Percentiles rank a stretch among this genome's conserved stretches.
Conservation (phyloP, 1,284 basidiomycete species). For the Marasmius sp. region DNA sequence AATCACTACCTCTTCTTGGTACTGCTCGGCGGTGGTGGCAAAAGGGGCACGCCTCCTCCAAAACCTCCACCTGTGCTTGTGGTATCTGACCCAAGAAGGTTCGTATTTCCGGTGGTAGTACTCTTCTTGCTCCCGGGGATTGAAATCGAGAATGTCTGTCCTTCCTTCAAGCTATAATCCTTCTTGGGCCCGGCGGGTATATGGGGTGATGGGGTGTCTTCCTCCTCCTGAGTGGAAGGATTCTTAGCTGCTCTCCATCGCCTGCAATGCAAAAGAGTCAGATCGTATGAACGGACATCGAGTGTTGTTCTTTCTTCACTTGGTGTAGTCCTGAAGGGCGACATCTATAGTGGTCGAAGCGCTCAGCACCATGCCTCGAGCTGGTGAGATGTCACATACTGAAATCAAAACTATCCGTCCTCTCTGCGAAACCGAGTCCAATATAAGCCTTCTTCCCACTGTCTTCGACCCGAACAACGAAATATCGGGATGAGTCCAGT, state of each 20-base stretch:
- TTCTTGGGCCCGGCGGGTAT: constrained; percentile 81
- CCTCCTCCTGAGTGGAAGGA: constrained; percentile 36
- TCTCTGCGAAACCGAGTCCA: constrained; percentile 91
- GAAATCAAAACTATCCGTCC: constrained; percentile 93
- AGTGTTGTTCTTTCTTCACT: constrained; percentile 47
- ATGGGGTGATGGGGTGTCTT: constrained; percentile 50
- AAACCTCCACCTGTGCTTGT: constrained; percentile 20
- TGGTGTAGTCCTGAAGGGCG: constrained; percentile 93
- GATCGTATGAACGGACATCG: constrained; percentile 11
- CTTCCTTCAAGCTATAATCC: constrained; percentile 95
- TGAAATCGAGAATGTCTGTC: constrained; percentile 91
- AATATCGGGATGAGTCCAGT: constrained; percentile 94
- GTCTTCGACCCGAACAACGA: constrained; percentile 91
- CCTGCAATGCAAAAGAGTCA: constrained; percentile 33
- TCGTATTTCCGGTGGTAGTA: constrained; percentile 24
- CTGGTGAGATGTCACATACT: constrained; percentile 48
- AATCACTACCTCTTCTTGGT: not conserved
- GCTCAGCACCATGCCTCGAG: constrained; percentile 3
- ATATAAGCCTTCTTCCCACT: constrained; percentile 87
- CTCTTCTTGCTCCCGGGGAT: constrained; percentile 73
- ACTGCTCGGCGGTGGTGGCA: constrained; percentile 73
- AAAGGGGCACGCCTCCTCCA: constrained; percentile 53
- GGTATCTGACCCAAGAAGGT: constrained; percentile 34
- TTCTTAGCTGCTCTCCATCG: constrained; percentile 59
- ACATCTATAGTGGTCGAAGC: constrained; percentile 58